Base-by-base conservation (phyloP, 257 asterid genomes). In the Nicotiana knightiana region DNA sequence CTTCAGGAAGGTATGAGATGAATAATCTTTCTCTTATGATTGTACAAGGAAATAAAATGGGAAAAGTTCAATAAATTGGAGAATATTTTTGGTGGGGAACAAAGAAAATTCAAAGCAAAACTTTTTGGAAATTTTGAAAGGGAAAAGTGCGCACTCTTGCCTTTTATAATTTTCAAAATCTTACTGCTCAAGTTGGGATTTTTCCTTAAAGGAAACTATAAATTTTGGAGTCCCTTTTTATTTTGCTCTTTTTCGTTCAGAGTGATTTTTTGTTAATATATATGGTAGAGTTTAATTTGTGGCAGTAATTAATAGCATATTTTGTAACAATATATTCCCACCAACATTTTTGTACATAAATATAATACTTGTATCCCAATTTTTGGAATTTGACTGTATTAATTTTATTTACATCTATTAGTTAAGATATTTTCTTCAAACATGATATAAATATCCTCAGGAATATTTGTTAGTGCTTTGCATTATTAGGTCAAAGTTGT, bases 1-100 rank as follows among this genome's bases (percentile, higher is more conserved):
- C 87, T 32, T 93, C 97, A 0, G 92, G 91, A 9, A 86, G 93
- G 85, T 91, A 87, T 80, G 87, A 66, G 17, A 15, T 79, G 37
- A 73, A 16, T 12, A 63, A 73, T 51, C 65, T 83, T 32, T 75
- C 88, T 54, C 24, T 59, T 2, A 51, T 57, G 70, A 18, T 37
- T 59, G 83, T 67, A 12, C 58, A 79, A 24, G 26, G 39, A 48
- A 53, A 71, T 24, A 21, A 73, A 46, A 21, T 28, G 39, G n/a
- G 18, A 15, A 53, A 53, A 53, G 6, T 6, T 18, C 3, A 58
- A 58, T 58, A 61, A 61, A 61, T 61, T 61, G 67, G 67, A 61
- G 33, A 61, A 61, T 7, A 3, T 17, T 17, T 17, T 58, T 58
- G 7, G 70, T 11, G 13, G 33, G 33, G 26, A 62, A n/a, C 16